Conservation (phyloP, 2,329 filamentous ascomycete genomes). For the Colletotrichum zoysiae region DNA sequence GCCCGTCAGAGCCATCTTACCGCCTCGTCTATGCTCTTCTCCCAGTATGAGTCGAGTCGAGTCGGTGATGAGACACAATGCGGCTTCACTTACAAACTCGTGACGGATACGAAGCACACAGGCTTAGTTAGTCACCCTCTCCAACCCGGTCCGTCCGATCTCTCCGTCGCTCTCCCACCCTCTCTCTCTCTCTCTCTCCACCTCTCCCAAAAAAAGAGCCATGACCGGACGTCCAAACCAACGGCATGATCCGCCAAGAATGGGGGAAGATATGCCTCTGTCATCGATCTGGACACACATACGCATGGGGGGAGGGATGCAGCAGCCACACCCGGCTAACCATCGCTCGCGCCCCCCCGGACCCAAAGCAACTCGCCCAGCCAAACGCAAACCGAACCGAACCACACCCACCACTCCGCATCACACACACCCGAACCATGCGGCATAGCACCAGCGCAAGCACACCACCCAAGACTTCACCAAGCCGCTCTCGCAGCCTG, state of each 20-base stretch:
- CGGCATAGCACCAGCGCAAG: too few relatives aligned
- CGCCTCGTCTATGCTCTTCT: neutral
- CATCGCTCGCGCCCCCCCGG: conserved; percentile 1
- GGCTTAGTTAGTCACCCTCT: conserved; percentile 20
- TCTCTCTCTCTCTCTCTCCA: neutral
- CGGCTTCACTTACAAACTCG: neutral
- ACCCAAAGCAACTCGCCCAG: neutral
- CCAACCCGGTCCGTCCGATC: neutral
- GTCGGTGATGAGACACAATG: neutral
- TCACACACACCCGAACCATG: too few relatives aligned
- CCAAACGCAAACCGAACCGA: conserved; percentile 15
- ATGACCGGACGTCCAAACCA: conserved; percentile 9
- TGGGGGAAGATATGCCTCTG: neutral
- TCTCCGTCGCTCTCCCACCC: neutral
- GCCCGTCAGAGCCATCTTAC: neutral
- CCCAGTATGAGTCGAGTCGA: neutral
- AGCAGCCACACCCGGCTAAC: conserved; percentile 9
- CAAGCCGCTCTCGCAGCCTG: neutral
- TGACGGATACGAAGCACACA: neutral
- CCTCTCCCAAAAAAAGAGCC: neutral
- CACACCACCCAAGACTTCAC: neutral
- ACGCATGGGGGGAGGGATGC: neutral
- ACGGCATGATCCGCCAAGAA: conserved; percentile 25
- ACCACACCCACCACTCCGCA: neutral
- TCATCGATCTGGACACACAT: neutral